These are phyloP conservation scores for Gossypium herbaceum DNA, from an alignment of 345 rosid species.

Conservation along the genomic window DNA sequence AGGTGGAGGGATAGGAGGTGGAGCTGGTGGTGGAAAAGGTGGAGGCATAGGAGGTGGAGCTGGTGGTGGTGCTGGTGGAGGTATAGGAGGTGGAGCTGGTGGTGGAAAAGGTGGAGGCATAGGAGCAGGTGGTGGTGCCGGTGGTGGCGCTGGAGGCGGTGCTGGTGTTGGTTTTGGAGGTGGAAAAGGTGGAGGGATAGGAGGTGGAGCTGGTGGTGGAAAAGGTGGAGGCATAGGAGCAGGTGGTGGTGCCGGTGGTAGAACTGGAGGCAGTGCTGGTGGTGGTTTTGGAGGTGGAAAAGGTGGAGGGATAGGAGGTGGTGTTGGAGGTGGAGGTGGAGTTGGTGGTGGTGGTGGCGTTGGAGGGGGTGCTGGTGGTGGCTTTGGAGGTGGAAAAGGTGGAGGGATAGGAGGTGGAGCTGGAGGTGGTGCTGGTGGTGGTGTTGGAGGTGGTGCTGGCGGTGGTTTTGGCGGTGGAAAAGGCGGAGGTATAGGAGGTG, in stretches of 20 bases:
- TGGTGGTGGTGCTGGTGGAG: slow-evolving; percentile 1
- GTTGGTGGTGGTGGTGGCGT: neutral
- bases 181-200: slow-evolving; percentile 13
- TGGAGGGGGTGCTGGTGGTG: slow-evolving; percentile 11
- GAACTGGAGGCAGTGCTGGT: slow-evolving; percentile 1
- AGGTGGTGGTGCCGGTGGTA: slow-evolving; percentile 2
- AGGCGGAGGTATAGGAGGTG: neutral
- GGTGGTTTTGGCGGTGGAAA: neutral
- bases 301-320: neutral
- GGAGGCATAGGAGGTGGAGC: slow-evolving; percentile 9
- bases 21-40: neutral
- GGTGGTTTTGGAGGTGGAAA: neutral
- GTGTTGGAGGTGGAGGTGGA: slow-evolving; percentile 5
- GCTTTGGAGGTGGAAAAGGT: neutral
- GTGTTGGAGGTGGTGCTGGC: slow-evolving; percentile 1
- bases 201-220: slow-evolving; percentile 15
- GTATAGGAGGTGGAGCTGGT: neutral
- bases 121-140: neutral
- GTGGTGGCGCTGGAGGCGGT: neutral
- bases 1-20: slow-evolving; percentile 15
- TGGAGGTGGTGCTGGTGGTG: slow-evolving; percentile 7
- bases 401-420: slow-evolving; percentile 8
- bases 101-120: neutral
- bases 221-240: slow-evolving; percentile 2
- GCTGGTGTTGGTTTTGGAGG: slow-evolving; percentile 6